These are phyloP conservation scores for Megacollybia platyphylla DNA, from an alignment of 1,284 basidiomycete species.

Conservation along the genomic window DNA sequence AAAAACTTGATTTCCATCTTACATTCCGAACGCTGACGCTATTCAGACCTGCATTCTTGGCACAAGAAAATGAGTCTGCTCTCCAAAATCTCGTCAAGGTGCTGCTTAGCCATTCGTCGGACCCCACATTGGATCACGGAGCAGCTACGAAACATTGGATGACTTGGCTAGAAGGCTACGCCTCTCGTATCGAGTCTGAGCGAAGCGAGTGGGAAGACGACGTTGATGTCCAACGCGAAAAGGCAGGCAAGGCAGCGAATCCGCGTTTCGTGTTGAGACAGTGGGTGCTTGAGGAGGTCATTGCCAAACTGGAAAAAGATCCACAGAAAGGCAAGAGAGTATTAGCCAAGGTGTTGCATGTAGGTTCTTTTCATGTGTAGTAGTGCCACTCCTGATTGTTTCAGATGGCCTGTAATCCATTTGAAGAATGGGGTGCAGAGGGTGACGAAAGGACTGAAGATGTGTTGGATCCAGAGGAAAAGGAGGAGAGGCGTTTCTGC, in stretches of 20 bases:
- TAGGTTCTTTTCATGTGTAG: constrained; percentile 19
- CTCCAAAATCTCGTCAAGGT: constrained; percentile 32
- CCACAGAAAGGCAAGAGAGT: constrained; percentile 42
- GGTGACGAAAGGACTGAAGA: constrained; percentile 24
- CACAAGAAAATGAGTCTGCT: constrained; percentile 10
- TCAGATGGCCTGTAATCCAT: constrained; percentile 77
- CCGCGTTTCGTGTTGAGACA: constrained; percentile 86
- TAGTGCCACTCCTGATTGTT: neutral
- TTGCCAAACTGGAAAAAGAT: constrained; percentile 58
- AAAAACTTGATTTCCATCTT: constrained; percentile 73
- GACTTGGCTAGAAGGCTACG: constrained; percentile 61
- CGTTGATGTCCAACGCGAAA: constrained; percentile 27
- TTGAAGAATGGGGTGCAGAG: constrained; percentile 70
- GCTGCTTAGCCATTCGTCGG: constrained; percentile 36
- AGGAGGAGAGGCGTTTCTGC: constrained; percentile 68
- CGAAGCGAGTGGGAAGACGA: constrained; percentile 22
- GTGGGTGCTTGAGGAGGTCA: constrained; percentile 89
- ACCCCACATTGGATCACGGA: constrained; percentile 27
- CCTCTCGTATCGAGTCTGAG: constrained; percentile 46
- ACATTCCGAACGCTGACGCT: constrained; percentile 62
- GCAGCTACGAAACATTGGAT: constrained; percentile 37
- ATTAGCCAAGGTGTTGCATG: constrained; percentile 65
- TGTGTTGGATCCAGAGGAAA: constrained; percentile 42
- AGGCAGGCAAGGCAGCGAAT: constrained; percentile 44
- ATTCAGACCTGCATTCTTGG: constrained; percentile 44